Evolutionary conservation across 768 basidiomycete species (phyloP), one percentile per base, ranked within the genome.

Genomic region (Dentipellis sp.): DNA sequence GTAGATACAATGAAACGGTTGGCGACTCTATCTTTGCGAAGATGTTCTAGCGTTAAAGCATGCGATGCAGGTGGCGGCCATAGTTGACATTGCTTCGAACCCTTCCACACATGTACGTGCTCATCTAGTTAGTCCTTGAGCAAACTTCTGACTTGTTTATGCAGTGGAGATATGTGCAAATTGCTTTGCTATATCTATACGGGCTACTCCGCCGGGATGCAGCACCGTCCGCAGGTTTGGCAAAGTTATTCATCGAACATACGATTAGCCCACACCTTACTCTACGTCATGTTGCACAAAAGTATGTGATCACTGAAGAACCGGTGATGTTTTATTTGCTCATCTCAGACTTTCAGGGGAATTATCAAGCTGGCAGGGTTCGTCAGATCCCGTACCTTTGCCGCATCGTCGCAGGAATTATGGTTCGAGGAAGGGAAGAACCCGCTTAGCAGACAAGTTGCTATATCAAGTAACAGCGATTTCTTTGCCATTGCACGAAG

Each of bases 81-180:
- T 91, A 52, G 72, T 89, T 40, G 76, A 77, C 59, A 67, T 88
- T 63, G 86, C 85, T 19, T 64, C 68, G 56, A 74, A 77, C 59
- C 75, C 86, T 10, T 76, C 77, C 17, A 89, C 88, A 50, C 89
- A 92, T 69, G 90, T 89, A 71, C 58, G 83, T 68, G n/a, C 19
- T 62, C 61, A 39, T 64, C 57, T 45, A 36, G 11, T 29, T 6
- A 29, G 29, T 29, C 29, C 29, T 6, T 29, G 29, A 29, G 29
- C 6, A 29, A 29, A 6, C 29, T 3, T 3, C 29, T 29, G 3
- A 29, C 29, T 29, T 2, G 29, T 53, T 4, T 56, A 56, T 64
- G n/a, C 61, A 91, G 89, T 91, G 89, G 89, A 77, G 88, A 71
- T 91, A 91, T 67, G 75, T 83, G 0, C 84, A 90, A 74, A 83